Percentiles rank a stretch among this genome's conserved stretches.
These are phyloP conservation scores for Tricladium varicosporioides DNA, from an alignment of 2,329 filamentous ascomycete genomes.

Conservation along the genomic window DNA sequence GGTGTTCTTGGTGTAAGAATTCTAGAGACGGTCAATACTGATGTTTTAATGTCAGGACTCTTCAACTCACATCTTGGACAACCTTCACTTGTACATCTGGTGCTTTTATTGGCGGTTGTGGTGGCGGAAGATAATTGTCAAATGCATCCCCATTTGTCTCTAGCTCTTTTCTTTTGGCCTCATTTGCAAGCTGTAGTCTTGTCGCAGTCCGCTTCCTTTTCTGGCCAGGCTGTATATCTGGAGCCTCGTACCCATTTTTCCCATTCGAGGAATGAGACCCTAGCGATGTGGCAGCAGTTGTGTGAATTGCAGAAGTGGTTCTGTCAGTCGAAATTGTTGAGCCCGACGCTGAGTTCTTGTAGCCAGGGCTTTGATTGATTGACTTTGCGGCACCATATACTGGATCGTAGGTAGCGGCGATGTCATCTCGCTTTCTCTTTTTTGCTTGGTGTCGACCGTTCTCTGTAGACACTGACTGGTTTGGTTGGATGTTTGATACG, in stretches of 20 bases:
- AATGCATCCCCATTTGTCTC: conserved; percentile 70
- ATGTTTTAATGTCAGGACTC: background rate
- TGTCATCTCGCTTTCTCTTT: conserved; percentile 58
- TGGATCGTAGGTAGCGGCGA: conserved; percentile 60
- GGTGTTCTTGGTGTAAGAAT: conserved; percentile 51
- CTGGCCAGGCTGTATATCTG: conserved; percentile 68
- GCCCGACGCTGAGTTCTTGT: conserved; percentile 62
- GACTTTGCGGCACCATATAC: conserved; percentile 72
- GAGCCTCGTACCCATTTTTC: conserved; percentile 63
- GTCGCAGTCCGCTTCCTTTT: conserved; percentile 82
- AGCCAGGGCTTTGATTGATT: conserved; percentile 68
- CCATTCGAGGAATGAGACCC: conserved; percentile 63
- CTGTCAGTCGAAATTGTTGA: conserved; percentile 80
- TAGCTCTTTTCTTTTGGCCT: conserved; percentile 74
- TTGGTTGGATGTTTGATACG: conserved; percentile 39
- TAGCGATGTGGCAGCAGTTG: conserved; percentile 85
- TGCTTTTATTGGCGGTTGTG: conserved; percentile 86
- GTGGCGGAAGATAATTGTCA: conserved; percentile 79
- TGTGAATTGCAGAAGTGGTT: conserved; percentile 76
- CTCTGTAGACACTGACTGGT: conserved; percentile 29
- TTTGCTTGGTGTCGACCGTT: conserved; percentile 68
- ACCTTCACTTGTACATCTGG: conserved; percentile 68
- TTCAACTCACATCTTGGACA: conserved; percentile 58
- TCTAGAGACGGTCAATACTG: conserved; percentile 28
- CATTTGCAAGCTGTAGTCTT: conserved; percentile 76